Evolutionary conservation across 2,329 filamentous ascomycete species (phyloP), one percentile per base, ranked within the genome.

Genomic region (Lecanosticta acicola): DNA sequence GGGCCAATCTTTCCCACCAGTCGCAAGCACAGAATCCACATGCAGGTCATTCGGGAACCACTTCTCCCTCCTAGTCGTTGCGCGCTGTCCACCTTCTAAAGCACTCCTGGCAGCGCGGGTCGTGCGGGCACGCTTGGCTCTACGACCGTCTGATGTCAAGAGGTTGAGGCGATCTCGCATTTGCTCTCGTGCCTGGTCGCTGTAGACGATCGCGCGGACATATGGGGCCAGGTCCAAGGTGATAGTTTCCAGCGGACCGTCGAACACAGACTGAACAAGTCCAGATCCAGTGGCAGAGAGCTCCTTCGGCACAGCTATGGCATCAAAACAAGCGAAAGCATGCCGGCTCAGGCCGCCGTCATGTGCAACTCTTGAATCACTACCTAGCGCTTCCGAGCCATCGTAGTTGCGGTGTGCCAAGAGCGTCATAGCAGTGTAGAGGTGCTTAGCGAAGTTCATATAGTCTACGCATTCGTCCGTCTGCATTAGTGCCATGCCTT

Each of bases 221-320:
- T 87, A 97, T 0, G 94, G 93, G 0, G 89, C 90, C 1, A 97
- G 73, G 53, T 98, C 93, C 10, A 83, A 70, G 0, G 79, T 75
- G 24, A 95, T 79, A 16, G 83, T 71, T 0, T 67, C 64, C 57
- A 85, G 70, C 0, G 81, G 80, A 35, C 85, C 80, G 58, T 95
- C 88, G 54, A 95, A 88, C 0, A 84, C 80, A 0, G 87, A 90
- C 0, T 84, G 75, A 26, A 81, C 78, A 1, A 88, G 72, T 35
- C 71, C 71, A 3, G 49, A 37, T n/a, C 41, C 39, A 14, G 61
- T 65, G 1, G 67, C 61, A 21, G 60, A 56, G 16, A 59, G 54
- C 13, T 68, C 59, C 5, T 59, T 51, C 5, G 62, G 48, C 26
- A 66, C 65, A 46, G 73, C 72, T 32, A 83, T 68, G 3, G 74